Conservation (phyloP, 75 land plant species). For the Cupressus sempervirens region DNA sequence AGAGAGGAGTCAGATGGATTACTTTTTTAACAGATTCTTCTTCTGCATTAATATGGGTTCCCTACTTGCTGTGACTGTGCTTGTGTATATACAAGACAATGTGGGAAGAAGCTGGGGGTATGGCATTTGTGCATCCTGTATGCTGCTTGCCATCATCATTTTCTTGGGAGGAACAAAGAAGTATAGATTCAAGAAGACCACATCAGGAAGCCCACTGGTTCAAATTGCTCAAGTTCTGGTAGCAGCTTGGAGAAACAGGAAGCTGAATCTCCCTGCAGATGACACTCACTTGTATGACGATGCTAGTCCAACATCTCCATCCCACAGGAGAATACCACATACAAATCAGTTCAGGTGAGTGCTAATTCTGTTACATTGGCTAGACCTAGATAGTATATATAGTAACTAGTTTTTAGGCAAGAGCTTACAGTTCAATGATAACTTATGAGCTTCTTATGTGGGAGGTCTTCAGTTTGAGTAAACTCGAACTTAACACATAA, state of each 20-base stretch:
- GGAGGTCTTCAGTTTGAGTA: no score
- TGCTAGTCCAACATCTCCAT: slow-evolving; percentile 19
- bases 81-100: slow-evolving; percentile 75
- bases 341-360: slow-evolving; percentile 52
- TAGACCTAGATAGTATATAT: background rate
- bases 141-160: slow-evolving; percentile 40
- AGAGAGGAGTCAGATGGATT: slow-evolving; percentile 50
- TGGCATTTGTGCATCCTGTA: slow-evolving; percentile 47
- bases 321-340: slow-evolving; percentile 36
- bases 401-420: background rate
- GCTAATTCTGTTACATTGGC: background rate
- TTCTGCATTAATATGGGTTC: slow-evolving; percentile 48
- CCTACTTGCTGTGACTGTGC: slow-evolving; percentile 64
- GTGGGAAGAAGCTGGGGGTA: slow-evolving; percentile 75
- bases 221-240: slow-evolving; percentile 60
- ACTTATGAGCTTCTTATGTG: no score
- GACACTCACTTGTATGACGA: slow-evolving; percentile 37
- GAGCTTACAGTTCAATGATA: no score
- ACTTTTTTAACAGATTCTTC: slow-evolving; percentile 73
- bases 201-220: slow-evolving; percentile 54
- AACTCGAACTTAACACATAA: no score
- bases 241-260: slow-evolving; percentile 54
- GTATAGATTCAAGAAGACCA: slow-evolving; percentile 57
- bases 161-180: slow-evolving; percentile 47
- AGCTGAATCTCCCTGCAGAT: slow-evolving; percentile 26